These are phyloP conservation scores for Leccinum glutinopallens DNA, from an alignment of 1,284 basidiomycete genomes.

Conservation along the genomic window DNA sequence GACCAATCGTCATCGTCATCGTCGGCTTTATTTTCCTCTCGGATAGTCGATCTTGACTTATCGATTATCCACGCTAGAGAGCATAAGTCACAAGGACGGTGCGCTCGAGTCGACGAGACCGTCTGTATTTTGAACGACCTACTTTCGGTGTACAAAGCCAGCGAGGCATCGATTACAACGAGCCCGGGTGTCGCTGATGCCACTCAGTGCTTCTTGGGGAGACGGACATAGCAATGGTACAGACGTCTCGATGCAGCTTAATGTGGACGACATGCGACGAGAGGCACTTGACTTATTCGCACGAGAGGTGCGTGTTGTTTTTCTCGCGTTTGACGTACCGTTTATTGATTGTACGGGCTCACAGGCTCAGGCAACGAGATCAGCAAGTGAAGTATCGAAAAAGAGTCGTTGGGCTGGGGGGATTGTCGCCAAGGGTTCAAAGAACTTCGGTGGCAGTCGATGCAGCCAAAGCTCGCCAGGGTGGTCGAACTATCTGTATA, in stretches of 20 bases:
- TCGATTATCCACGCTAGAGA: too few species aligned
- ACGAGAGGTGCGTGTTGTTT: slow-evolving; percentile 39
- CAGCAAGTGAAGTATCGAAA: slow-evolving; percentile 27
- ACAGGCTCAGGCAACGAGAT: slow-evolving; percentile 12
- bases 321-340: neutral
- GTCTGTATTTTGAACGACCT: slow-evolving; percentile 48
- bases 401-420: slow-evolving; percentile 27
- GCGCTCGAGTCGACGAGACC: slow-evolving; percentile 41
- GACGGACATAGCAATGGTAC: slow-evolving; percentile 27
- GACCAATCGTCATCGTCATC: too few species aligned
- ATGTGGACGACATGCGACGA: slow-evolving; percentile 39
- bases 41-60: too few species aligned
- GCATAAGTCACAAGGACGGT: slow-evolving; percentile 56
- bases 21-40: too few species aligned
- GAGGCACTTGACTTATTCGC: slow-evolving; percentile 48
- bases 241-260: slow-evolving; percentile 25
- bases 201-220: slow-evolving; percentile 57
- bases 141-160: slow-evolving; percentile 49
- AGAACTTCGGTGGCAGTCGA: slow-evolving; percentile 20
- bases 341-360: neutral
- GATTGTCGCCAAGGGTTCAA: slow-evolving; percentile 18
- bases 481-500: slow-evolving; percentile 32
- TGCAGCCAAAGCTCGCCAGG: slow-evolving; percentile 45
- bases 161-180: slow-evolving; percentile 53
- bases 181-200: slow-evolving; percentile 52